Evolutionary conservation across 768 basidiomycete species (phyloP).

Genomic region (Mycena maculata): DNA sequence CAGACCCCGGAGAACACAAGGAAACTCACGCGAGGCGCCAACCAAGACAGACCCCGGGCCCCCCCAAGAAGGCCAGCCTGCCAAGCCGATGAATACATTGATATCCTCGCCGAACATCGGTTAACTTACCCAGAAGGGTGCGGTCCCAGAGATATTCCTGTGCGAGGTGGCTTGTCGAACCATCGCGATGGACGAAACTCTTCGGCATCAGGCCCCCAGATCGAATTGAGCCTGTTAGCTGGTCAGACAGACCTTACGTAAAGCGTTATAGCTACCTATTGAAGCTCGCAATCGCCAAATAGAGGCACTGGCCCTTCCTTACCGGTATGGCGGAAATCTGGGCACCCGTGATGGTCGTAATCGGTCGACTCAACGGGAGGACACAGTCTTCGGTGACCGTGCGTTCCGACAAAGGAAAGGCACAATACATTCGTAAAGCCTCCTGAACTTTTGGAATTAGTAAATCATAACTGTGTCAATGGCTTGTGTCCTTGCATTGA

Average conservation of each 20-base stretch:
- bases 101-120: no score
- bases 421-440: not conserved
- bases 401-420: constrained; percentile 7
- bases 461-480: not conserved
- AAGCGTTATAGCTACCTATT: constrained; percentile 4
- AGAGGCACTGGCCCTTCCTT: constrained; percentile 21
- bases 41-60: constrained; percentile 2
- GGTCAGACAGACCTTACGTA: not conserved
- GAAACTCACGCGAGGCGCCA: constrained; percentile 29
- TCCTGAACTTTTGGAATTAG: not conserved
- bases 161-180: not conserved
- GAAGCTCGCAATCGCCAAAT: constrained; percentile 28
- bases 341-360: constrained; percentile 19
- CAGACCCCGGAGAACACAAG: not conserved
- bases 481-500: not conserved
- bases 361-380: constrained; percentile 27
- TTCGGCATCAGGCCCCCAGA: constrained; percentile 36
- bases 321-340: constrained; percentile 20
- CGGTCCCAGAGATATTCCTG: not conserved
- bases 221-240: constrained; percentile 1
- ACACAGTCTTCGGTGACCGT: constrained; percentile 19
- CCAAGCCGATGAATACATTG: not conserved
- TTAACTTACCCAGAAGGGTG: not conserved
- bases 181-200: constrained; percentile 29
- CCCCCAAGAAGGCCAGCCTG: constrained; percentile 7